Evolutionary conservation across 1,284 basidiomycete genomes (phyloP), one percentile per base, ranked within the genome.

Genomic region (Ceratobasidium papillatum): DNA sequence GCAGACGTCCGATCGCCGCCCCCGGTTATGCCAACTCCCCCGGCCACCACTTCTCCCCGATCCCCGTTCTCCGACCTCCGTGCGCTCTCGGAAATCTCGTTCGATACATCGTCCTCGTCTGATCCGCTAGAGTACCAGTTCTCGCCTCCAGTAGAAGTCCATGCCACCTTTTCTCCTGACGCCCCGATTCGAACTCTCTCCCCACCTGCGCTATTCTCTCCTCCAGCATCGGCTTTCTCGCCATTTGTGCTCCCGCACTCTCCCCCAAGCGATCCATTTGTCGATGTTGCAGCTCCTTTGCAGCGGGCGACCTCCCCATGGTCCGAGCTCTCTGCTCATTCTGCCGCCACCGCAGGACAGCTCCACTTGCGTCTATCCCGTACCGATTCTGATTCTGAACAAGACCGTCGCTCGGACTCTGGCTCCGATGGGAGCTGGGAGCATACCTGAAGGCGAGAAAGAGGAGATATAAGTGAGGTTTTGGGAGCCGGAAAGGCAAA

Each of bases 391-490:
- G 71, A 73, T 30, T 73, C 71, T 27, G 71, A 73, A 36, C 59
- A 73, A 30, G 62, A 64, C 25, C 43, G 45, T 36, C 58, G 59
- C 22, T 73, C 71, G 34, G 71, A 73, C 30, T 61, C 71, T 5
- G 71, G 71, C 11, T 73, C 71, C 27, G 71, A 73, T 30, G 71
- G 47, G 14, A 73, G 71, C 71, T 73, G 71, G 71, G 71, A 73
- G 22, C 71, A 58, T 25, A 71, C 68, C 14, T 71, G 61, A n/a
- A 25, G 19, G 27, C n/a, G 19, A 5, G 41, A 36, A 41, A 34
- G 1, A 3, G 47, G 49, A 22, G 49, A 27, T 8, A 12, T 11
- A 45, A 30, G 41, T 61, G 59, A 19, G 47, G 47, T 30, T 14
- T 58, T 7, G 58, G 22, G 38, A 43, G 32, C 9, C 27, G 38